Percentiles rank a stretch among this genome's conserved stretches.
Conservation (phyloP, 306 rosid genomes). For the Clitoria ternatea region DNA sequence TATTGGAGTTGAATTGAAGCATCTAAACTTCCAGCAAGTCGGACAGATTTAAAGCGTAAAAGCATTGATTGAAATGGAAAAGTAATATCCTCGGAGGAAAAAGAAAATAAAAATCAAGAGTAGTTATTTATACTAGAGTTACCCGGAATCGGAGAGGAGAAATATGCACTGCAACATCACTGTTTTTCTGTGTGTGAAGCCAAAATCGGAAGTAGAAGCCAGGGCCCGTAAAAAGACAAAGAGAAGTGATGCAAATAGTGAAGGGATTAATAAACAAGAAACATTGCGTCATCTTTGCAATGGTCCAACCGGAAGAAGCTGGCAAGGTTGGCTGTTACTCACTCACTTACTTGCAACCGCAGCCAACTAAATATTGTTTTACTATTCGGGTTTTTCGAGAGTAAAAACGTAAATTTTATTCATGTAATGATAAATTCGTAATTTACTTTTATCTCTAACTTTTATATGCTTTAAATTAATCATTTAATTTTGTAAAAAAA, state of each 20-base stretch:
- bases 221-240: background rate
- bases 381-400: no score
- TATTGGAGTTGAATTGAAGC: background rate
- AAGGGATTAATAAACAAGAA: background rate
- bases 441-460: no score
- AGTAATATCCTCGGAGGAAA: background rate
- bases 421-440: no score
- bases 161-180: slow-evolving; percentile 92
- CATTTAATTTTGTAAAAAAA: no score
- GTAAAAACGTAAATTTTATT: no score
- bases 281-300: background rate
- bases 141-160: slow-evolving; percentile 94
- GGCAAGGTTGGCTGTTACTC: background rate
- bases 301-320: background rate
- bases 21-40: background rate
- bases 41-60: background rate
- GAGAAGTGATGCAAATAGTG: background rate
- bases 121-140: background rate
- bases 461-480: no score
- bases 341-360: no score
- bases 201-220: background rate
- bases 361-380: no score
- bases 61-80: no score
- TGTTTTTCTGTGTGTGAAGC: background rate
- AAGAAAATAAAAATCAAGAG: background rate